Conservation (phyloP, 805 yeast species). For the Ogataea neopini region DNA sequence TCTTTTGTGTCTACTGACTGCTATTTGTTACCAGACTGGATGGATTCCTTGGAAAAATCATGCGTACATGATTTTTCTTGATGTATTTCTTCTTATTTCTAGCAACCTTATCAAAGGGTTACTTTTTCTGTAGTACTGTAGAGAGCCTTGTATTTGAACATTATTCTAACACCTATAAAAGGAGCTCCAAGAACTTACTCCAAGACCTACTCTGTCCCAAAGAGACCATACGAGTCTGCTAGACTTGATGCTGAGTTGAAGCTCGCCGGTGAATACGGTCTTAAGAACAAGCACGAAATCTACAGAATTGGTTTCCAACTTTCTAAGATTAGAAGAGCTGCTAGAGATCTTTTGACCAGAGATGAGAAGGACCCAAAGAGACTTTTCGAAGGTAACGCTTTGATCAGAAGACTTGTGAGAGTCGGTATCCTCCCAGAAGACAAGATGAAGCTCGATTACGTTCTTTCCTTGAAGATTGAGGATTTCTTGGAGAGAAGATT, state of each 20-base stretch:
- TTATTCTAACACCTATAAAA: slow-evolving; percentile 32
- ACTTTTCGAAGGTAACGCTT: slow-evolving; percentile 99
- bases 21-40: background rate
- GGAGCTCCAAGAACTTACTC: slow-evolving; percentile 99
- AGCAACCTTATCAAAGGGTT: slow-evolving; percentile 2
- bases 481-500: slow-evolving; percentile 99
- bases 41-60: background rate
- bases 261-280: slow-evolving; percentile 99
- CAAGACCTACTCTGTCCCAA: slow-evolving; percentile 99
- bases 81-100: slow-evolving; percentile 7
- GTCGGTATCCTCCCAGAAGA: slow-evolving; percentile 98
- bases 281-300: slow-evolving; percentile 99
- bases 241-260: slow-evolving; percentile 99
- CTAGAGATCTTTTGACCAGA: slow-evolving; percentile 99
- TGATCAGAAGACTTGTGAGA: slow-evolving; percentile 99
- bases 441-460: slow-evolving; percentile 99
- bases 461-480: slow-evolving; percentile 95
- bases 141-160: slow-evolving; percentile 2
- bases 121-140: slow-evolving; percentile 17
- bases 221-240: slow-evolving; percentile 98
- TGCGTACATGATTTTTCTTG: background rate
- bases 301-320: slow-evolving; percentile 99
- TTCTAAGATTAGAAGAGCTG: slow-evolving; percentile 99
- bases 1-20: slow-evolving; percentile 2
- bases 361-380: slow-evolving; percentile 99